Base-by-base conservation (phyloP, 345 rosid genomes). In the Hypericum perforatum region DNA sequence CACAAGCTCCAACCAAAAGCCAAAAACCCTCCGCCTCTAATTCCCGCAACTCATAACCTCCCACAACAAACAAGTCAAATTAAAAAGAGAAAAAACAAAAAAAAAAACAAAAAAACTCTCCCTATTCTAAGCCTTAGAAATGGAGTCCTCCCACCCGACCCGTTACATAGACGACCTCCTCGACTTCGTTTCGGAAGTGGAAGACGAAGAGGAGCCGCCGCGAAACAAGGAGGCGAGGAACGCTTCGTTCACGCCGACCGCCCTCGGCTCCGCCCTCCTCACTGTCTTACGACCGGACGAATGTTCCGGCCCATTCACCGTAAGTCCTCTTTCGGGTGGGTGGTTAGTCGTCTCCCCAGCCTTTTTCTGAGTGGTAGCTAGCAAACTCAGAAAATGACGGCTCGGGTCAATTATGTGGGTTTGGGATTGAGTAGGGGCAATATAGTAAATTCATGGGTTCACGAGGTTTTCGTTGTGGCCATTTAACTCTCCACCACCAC, bases 151-250 rank as follows among this genome's bases (percentile, higher is more conserved):
- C 11, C 72, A 71, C 61, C 15, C 42, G 16, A 52, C 56, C n/a
- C 7, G 64, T 58, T 67, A 64, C 52, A 63, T 69, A 49, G 81
- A 74, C 39, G 78, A 66, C 56, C 57, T 76, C n/a, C 54, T 79
- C 7, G 74, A 78, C 70, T 74, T 79, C 44, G 58, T 60, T 13
- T 69, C 66, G 9, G 73, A 68, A 64, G 49, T 70, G 52, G 80
- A 61, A 1, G 82, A 75, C 16, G 75, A 52, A 40, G 67, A 73
- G 7, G 74, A 72, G 32, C 54, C 46, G 4, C 54, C 41, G n/a
- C 72, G 55, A 16, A 57, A 49, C 57, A 59, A 13, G 53, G 47
- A 53, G 64, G 57, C 22, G 37, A 61, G 14, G 15, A 42, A 5
- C 49, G n/a, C 74, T 42, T 53, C 71, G 38, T 44, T 66, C 40